A percentile compares a stretch with the other conserved stretches of the same genome.
These are phyloP conservation scores for Cytospora piceicola DNA, from an alignment of 2,329 filamentous ascomycete genomes.

Conservation along the genomic window DNA sequence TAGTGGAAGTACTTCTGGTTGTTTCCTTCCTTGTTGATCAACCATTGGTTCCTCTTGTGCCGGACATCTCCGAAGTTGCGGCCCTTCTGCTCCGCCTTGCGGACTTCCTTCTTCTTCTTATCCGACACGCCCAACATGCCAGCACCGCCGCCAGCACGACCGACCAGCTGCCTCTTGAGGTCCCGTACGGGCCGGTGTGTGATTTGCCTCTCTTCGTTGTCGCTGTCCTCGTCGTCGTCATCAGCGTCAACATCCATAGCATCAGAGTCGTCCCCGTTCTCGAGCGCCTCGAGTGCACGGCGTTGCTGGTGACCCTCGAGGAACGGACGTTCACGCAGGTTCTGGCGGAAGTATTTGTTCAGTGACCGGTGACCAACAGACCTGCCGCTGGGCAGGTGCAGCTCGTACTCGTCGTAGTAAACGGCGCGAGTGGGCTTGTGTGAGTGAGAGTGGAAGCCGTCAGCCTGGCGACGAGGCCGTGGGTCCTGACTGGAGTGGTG, in stretches of 20 bases:
- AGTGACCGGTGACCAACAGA: slow-evolving; percentile 89
- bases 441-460: slow-evolving; percentile 82
- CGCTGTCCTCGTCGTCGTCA: slow-evolving; percentile 35
- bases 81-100: slow-evolving; percentile 69
- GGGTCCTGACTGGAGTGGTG: slow-evolving; percentile 76
- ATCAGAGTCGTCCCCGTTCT: slow-evolving; percentile 41
- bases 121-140: slow-evolving; percentile 80
- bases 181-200: slow-evolving; percentile 40
- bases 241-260: slow-evolving; percentile 51
- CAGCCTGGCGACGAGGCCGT: slow-evolving; percentile 72
- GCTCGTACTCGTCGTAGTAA: slow-evolving; percentile 90
- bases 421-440: slow-evolving; percentile 76
- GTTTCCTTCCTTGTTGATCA: slow-evolving; percentile 74
- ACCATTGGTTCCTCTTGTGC: slow-evolving; percentile 67
- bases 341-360: slow-evolving; percentile 89
- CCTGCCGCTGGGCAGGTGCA: slow-evolving; percentile 88
- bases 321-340: slow-evolving; percentile 82
- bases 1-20: slow-evolving; percentile 68
- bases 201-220: slow-evolving; percentile 37
- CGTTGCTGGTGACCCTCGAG: slow-evolving; percentile 64
- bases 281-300: slow-evolving; percentile 67
- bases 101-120: slow-evolving; percentile 72
- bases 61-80: slow-evolving; percentile 66
- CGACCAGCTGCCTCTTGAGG: slow-evolving; percentile 60
- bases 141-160: slow-evolving; percentile 70